These are phyloP conservation scores for Phytomonas francai DNA, from an alignment of 208 protist species.

Conservation along the genomic window DNA sequence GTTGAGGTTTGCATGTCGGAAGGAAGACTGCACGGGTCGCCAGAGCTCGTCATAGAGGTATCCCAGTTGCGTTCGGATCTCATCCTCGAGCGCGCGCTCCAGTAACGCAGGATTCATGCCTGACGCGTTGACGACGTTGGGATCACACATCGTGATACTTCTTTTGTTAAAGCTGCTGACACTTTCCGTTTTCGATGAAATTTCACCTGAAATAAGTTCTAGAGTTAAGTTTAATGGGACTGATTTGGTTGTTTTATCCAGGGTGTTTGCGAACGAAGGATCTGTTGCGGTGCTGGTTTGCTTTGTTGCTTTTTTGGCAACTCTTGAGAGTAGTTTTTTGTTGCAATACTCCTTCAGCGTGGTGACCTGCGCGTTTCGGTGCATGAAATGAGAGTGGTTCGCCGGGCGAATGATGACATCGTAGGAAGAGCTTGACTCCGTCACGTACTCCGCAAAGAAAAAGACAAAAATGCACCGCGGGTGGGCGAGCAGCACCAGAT, in stretches of 20 bases:
- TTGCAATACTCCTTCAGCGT: conserved; percentile 41
- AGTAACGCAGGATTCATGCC: conserved; percentile 7
- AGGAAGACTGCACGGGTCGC: conserved; percentile 38
- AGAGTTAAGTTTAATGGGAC: not conserved
- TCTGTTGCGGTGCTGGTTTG: not conserved
- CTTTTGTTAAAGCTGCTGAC: not conserved
- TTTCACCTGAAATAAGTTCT: not conserved
- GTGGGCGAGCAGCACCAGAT: conserved; percentile 66
- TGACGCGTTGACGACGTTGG: not conserved
- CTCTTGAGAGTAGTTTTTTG: not conserved
- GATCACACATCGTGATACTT: not conserved
- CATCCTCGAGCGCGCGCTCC: conserved; percentile 22
- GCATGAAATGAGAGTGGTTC: conserved; percentile 33
- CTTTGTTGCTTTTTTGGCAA: not conserved
- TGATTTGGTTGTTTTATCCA: not conserved
- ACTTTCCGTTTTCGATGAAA: not conserved
- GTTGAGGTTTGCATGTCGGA: conserved; percentile 25
- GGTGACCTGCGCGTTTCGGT: conserved; percentile 52
- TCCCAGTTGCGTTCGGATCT: conserved; percentile 25
- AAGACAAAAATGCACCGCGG: conserved; percentile 80
- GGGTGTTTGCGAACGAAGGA: not conserved
- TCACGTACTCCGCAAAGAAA: conserved; percentile 83
- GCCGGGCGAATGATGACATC: conserved; percentile 71
- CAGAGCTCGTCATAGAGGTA: conserved; percentile 79
- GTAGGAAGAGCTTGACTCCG: conserved; percentile 45